Evolutionary conservation across 768 basidiomycete species (phyloP), one percentile per base, ranked within the genome.

Genomic region (Naganishia antarctica): DNA sequence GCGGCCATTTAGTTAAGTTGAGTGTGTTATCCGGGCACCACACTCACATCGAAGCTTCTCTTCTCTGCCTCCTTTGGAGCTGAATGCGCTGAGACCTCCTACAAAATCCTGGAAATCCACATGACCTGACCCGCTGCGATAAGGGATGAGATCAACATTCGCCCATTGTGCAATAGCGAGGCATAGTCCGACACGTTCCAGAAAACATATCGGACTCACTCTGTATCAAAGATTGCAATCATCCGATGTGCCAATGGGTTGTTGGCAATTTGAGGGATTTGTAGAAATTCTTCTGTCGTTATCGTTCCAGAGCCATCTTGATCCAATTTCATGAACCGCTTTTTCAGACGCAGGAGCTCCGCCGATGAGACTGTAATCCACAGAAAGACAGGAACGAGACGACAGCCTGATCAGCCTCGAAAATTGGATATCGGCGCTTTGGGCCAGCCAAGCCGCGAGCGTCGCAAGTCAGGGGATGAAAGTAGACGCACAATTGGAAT

Each of bases 101-200:
- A 99, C 96, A 71, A 98, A 99, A 79, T 99, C 94, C 73, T 98
- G 93, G 78, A 99, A 99, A 78, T 99, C 96, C 51, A 99, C 96
- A 0, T 93, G 93, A 63, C 94, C 94, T 77, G 92, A 91, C 65
- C 96, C 96, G 77, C 96, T 98, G 71, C 23, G 68, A 37, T 6
- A 9, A 11, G 15, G 15, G 11, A 45, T 2, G n/a, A n/a, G n/a
- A n/a, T n/a, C n/a, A n/a, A n/a, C n/a, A n/a, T n/a, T n/a, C n/a
- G n/a, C n/a, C n/a, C n/a, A n/a, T n/a, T n/a, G n/a, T n/a, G n/a
- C n/a, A n/a, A n/a, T n/a, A n/a, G n/a, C n/a, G n/a, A n/a, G n/a
- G n/a, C n/a, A n/a, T n/a, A n/a, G n/a, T n/a, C n/a, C n/a, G n/a
- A n/a, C 4, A 45, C 18, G 11, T 18, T 28, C 5, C n/a, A 21